Conservation (phyloP, 345 rosid genomes). For the Angophora floribunda region DNA sequence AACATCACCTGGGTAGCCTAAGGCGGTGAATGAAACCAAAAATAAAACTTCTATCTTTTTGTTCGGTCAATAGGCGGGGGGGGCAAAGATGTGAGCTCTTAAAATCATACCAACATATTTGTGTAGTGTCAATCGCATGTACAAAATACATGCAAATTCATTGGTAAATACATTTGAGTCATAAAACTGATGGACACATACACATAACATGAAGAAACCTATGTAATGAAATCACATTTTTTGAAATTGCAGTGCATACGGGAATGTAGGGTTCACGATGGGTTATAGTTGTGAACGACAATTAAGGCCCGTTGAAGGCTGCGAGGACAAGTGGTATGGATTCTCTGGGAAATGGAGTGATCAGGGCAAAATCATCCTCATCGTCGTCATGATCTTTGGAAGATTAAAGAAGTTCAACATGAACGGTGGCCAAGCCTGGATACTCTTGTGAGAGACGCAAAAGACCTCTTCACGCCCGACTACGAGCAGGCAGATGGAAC, state of each 20-base stretch:
- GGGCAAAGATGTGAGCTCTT: background rate
- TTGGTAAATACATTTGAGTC: background rate
- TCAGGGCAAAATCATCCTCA: constrained; percentile 23
- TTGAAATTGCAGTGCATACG: constrained; percentile 21
- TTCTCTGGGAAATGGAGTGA: constrained; percentile 32
- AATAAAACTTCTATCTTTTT: background rate
- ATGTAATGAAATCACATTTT: background rate
- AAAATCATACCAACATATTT: background rate
- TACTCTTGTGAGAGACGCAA: background rate
- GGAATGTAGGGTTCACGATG: constrained; percentile 27
- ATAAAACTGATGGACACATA: background rate
- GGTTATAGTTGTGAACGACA: constrained; percentile 31
- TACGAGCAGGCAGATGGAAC: background rate
- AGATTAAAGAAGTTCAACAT: constrained; percentile 31
- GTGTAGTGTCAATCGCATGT: background rate
- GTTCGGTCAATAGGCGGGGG: background rate
- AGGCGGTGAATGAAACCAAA: background rate
- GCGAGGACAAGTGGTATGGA: constrained; percentile 18
- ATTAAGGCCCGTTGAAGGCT: background rate
- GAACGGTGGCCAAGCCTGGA: constrained; percentile 33
- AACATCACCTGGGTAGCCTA: background rate
- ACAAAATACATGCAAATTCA: background rate
- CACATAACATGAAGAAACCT: background rate
- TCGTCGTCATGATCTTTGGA: constrained; percentile 27
- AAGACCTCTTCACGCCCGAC: background rate